Percentiles rank a stretch among this genome's conserved stretches.
These are phyloP conservation scores for Macrolepiota albuminosa DNA, from an alignment of 768 basidiomycete genomes.

Conservation along the genomic window DNA sequence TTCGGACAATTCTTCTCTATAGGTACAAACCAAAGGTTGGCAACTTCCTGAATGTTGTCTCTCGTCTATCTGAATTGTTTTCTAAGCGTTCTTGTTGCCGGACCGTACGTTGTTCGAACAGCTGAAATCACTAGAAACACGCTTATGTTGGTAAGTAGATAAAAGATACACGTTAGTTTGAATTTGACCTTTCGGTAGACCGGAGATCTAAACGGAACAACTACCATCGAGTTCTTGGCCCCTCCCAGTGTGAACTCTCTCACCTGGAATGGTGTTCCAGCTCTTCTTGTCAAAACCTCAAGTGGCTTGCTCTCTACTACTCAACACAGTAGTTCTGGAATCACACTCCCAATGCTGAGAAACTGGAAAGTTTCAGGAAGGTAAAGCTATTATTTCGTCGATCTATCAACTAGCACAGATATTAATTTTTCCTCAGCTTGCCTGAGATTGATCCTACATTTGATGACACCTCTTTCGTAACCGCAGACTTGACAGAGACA, in stretches of 20 bases:
- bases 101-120: constrained; percentile 50
- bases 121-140: constrained; percentile 36
- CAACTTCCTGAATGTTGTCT: neutral
- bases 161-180: neutral
- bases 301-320: constrained; percentile 27
- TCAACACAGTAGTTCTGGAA: constrained; percentile 12
- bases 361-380: constrained; percentile 47
- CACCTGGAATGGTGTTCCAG: constrained; percentile 36
- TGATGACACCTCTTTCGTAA: constrained; percentile 44
- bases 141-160: constrained; percentile 25
- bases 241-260: constrained; percentile 31
- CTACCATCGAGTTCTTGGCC: constrained; percentile 38
- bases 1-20: constrained; percentile 42
- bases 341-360: constrained; percentile 29
- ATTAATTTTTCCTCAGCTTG: constrained; percentile 26
- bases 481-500: constrained; percentile 38
- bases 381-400: constrained; percentile 18
- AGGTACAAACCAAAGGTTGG: constrained; percentile 38
- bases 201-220: constrained; percentile 48
- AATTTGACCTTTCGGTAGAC: constrained; percentile 21
- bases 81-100: constrained; percentile 39
- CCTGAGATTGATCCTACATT: constrained; percentile 44
- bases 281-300: constrained; percentile 20
- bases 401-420: neutral
- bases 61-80: neutral